Percentiles rank a stretch among this genome's conserved stretches.
phyloP scores from a whole-genome alignment of 345 rosid species.

The Draba incana region DNA sequence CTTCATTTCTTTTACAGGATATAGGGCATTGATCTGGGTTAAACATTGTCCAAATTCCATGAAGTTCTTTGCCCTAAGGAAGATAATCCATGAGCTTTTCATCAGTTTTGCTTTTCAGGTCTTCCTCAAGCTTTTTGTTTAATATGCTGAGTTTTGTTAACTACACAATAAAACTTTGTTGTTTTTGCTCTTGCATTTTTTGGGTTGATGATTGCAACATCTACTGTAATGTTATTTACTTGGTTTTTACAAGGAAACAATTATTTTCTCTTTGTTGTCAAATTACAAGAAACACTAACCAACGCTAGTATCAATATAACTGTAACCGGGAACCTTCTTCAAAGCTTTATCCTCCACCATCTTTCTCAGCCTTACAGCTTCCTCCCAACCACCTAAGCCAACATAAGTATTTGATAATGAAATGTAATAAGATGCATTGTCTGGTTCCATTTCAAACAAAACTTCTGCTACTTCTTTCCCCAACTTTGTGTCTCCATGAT shows the following conservation, averaged over 20 bases:
- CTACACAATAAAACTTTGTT: slow-evolving; percentile 26
- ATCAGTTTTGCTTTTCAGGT: slow-evolving; percentile 40
- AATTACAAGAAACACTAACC: slow-evolving; percentile 2
- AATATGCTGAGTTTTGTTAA: background rate
- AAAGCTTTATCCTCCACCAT: slow-evolving; percentile 43
- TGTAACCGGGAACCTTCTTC: slow-evolving; percentile 51
- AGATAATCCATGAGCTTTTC: slow-evolving; percentile 24
- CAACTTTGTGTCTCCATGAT: slow-evolving; percentile 48
- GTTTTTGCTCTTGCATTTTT: background rate
- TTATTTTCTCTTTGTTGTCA: background rate
- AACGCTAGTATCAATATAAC: slow-evolving; percentile 43
- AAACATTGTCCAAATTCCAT: slow-evolving; percentile 21
- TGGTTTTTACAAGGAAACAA: slow-evolving; percentile 1
- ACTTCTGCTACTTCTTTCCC: slow-evolving; percentile 58
- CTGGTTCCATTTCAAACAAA: slow-evolving; percentile 62
- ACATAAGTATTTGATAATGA: slow-evolving; percentile 56
- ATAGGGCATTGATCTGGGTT: slow-evolving; percentile 24
- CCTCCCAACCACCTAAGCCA: slow-evolving; percentile 53
- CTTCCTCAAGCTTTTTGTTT: slow-evolving; percentile 9
- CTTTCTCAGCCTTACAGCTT: slow-evolving; percentile 50
- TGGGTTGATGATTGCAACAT: slow-evolving; percentile 1
- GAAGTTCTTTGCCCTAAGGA: slow-evolving; percentile 27
- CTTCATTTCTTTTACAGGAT: slow-evolving; percentile 11
- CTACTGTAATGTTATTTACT: background rate
- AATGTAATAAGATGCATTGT: slow-evolving; percentile 51